Evolutionary conservation across 805 yeast genomes (phyloP), one percentile per base, ranked within the genome.

Genomic region (Kazachstania africana): DNA sequence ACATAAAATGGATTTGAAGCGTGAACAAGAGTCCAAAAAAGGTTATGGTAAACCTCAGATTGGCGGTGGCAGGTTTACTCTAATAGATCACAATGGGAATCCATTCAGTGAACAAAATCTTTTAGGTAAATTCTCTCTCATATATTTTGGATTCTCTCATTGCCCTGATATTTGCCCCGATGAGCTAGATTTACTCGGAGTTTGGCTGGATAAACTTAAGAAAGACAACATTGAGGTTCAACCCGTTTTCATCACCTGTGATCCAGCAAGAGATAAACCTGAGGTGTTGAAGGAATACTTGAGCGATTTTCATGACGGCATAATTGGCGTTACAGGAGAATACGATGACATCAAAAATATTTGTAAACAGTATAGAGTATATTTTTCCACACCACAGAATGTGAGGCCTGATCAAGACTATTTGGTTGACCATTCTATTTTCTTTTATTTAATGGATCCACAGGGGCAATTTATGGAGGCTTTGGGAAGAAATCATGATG

Each of bases 131-230:
- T 91, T 85, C 57, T 73, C 88, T 8, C 62, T 91, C 28, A 57
- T 88, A n/a, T 91, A 91, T 55, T 91, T 91, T 59, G 98, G 98
- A 0, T 91, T 91, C 63, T 81, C 95, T 4, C 87, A 87, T 59
- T 91, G 98, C 60, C 98, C 98, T 5, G 98, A 91, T 59, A 87
- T 91, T 33, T 91, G 98, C 58, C 98, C 98, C 8, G 98, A 91
- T 56, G 98, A 91, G 55, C 69, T 91, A 37, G 98, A 91, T 55
- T 83, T 88, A 51, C 67, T 91, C 51, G 88, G 95, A 4, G 66
- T 62, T 30, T 71, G 63, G 68, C 63, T 71, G 48, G 72, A 69
- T 41, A 68, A 65, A 23, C 65, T 88, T 49, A 74, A 78, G 49
- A 65, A 72, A 8, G n/a, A 23, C 33, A 65, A 68, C 8, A 70